phyloP scores from a whole-genome alignment of 805 yeast genomes.

The Barnettozyma siamensis region DNA sequence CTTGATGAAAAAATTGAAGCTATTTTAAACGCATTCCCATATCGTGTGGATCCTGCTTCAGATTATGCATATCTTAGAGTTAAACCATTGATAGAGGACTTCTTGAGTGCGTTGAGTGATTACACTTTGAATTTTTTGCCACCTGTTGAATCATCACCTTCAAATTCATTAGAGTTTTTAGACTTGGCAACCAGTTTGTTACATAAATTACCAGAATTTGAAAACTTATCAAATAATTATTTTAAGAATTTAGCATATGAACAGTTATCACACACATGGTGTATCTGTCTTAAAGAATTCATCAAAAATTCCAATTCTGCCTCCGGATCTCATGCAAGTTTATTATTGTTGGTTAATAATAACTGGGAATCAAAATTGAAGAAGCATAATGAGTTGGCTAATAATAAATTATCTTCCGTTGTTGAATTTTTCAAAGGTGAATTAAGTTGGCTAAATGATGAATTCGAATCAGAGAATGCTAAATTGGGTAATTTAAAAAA shows the following conservation, averaged over 20 bases:
- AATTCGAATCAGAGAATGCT: conserved; percentile 10
- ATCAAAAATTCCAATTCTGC: conserved; percentile 17
- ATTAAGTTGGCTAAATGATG: conserved; percentile 26
- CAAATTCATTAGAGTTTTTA: conserved; percentile 54
- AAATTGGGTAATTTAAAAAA: conserved; percentile 16
- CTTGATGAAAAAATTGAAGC: conserved; percentile 35
- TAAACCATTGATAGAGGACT: conserved; percentile 60
- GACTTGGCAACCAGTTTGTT: conserved; percentile 55
- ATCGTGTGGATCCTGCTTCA: conserved; percentile 63
- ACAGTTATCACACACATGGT: conserved; percentile 56
- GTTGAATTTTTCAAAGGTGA: conserved; percentile 39
- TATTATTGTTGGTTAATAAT: conserved; percentile 32
- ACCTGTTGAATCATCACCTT: conserved; percentile 51
- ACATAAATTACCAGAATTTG: conserved; percentile 61
- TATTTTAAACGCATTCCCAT: conserved; percentile 55
- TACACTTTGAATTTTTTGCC: conserved; percentile 69
- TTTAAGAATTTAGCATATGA: conserved; percentile 48
- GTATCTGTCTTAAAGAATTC: conserved; percentile 35
- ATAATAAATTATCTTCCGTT: conserved; percentile 37
- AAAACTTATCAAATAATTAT: conserved; percentile 38
- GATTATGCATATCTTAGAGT: conserved; percentile 78
- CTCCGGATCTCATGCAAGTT: conserved; percentile 26
- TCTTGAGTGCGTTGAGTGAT: conserved; percentile 65
- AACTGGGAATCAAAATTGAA: conserved; percentile 38
- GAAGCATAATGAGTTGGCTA: conserved; percentile 39